A percentile compares a stretch with the other conserved stretches of the same genome.
phyloP scores from a whole-genome alignment of 192 early-diverging fungal genomes.

The Coemansia asiatica region DNA sequence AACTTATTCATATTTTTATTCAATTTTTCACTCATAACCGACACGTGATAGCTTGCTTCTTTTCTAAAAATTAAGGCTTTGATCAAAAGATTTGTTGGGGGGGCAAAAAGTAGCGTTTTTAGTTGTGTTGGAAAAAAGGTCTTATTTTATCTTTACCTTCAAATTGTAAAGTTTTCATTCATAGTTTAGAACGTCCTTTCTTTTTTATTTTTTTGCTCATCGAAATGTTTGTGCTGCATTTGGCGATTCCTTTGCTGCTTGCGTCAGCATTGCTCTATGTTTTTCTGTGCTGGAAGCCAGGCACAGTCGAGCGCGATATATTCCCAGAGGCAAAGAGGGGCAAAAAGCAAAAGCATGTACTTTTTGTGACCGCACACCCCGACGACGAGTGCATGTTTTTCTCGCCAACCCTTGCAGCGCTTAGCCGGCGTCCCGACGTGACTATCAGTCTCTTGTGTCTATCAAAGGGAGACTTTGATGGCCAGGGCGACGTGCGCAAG shows the following conservation, averaged over 20 bases:
- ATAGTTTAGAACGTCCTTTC: too few relatives aligned
- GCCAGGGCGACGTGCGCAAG: conserved; percentile 47
- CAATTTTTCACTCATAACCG: too few relatives aligned
- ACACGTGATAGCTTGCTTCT: too few relatives aligned
- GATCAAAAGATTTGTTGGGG: too few relatives aligned
- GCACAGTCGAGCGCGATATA: conserved; percentile 35
- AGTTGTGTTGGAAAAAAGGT: too few relatives aligned
- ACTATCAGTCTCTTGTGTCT: conserved; percentile 78
- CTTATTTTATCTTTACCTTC: too few relatives aligned
- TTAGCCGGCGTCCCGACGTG: conserved; percentile 56
- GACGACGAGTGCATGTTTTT: conserved; percentile 99
- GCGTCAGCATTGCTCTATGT: conserved; percentile 29
- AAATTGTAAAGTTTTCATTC: too few relatives aligned
- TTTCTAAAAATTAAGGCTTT: too few relatives aligned
- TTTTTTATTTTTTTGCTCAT: too few relatives aligned
- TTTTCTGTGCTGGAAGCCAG: conserved; percentile 31
- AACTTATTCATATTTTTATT: too few relatives aligned
- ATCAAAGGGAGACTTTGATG: conserved; percentile 69
- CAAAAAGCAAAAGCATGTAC: conserved; percentile 48
- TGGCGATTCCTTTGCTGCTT: conserved; percentile 36
- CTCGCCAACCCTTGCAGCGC: conserved; percentile 68
- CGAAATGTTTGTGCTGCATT: conserved; percentile 41
- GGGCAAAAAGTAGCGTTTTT: too few relatives aligned
- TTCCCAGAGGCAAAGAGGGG: conserved; percentile 34
- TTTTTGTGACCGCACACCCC: conserved; percentile 85